These are phyloP conservation scores for Fusarium denticulatum DNA, from an alignment of 2,329 filamentous ascomycete genomes.

Conservation along the genomic window DNA sequence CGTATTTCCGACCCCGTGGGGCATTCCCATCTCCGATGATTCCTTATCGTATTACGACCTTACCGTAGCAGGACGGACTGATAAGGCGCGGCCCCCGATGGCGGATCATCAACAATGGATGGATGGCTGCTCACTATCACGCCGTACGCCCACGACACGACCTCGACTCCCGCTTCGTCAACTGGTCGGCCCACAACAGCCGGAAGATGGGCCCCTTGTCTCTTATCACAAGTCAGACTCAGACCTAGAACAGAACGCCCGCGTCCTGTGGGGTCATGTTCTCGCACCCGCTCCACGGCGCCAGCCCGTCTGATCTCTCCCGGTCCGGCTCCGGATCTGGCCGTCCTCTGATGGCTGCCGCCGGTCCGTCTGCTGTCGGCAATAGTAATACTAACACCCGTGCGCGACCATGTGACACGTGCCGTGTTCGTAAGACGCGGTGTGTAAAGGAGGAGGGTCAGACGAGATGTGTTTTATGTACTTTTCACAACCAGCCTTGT, in stretches of 20 bases:
- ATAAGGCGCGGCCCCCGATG: constrained; percentile 20
- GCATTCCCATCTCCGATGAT: constrained; percentile 8
- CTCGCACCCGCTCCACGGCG: constrained; percentile 37
- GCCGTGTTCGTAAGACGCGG: constrained; percentile 71
- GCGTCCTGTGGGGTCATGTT: constrained; percentile 36
- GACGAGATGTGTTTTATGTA: constrained; percentile 70
- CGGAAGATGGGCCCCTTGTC: constrained; percentile 39
- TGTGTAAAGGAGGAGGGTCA: constrained; percentile 71
- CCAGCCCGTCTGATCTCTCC: constrained; percentile 28
- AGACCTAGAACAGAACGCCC: constrained; percentile 15
- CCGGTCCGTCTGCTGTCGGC: constrained; percentile 12
- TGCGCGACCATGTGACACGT: constrained; percentile 69
- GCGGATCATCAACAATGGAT: constrained; percentile 4
- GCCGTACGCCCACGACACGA: constrained; percentile 11
- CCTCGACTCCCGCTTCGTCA: constrained; percentile 9
- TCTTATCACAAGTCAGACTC: constrained; percentile 39
- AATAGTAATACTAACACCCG: constrained; percentile 24
- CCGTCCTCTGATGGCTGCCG: constrained; percentile 1
- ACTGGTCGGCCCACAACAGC: constrained; percentile 24
- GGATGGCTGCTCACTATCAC: constrained; percentile 3
- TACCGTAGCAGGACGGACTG: constrained; percentile 8
- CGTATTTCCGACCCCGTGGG: constrained; percentile 41
- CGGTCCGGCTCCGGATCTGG: constrained; percentile 17
- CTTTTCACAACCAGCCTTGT: constrained; percentile 73
- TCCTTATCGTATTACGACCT: constrained; percentile 29